Conservation (phyloP, 805 yeast species). For the Lipomyces chichibuensis region DNA sequence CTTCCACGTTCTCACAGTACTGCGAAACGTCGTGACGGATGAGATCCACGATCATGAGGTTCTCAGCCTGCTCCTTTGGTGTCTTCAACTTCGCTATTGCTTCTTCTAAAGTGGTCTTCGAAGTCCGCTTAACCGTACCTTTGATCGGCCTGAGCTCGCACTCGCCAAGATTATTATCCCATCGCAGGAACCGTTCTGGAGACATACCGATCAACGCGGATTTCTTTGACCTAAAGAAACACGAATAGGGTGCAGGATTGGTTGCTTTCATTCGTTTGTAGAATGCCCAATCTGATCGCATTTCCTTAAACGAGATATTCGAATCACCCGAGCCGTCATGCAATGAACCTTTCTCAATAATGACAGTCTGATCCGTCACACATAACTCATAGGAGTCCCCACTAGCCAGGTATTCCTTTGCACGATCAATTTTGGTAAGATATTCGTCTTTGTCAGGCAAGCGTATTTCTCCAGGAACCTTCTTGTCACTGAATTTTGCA, state of each 20-base stretch:
- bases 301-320: conserved; percentile 1
- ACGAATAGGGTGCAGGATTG: conserved; percentile 93
- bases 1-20: conserved; percentile 65
- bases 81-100: conserved; percentile 24
- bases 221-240: conserved; percentile 71
- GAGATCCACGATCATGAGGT: conserved; percentile 93
- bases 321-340: conserved; percentile 48
- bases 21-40: conserved; percentile 88
- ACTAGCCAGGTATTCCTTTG: conserved; percentile 66
- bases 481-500: not conserved
- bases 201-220: conserved; percentile 77
- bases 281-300: conserved; percentile 60
- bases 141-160: conserved; percentile 93
- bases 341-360: conserved; percentile 51
- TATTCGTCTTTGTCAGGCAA: conserved; percentile 47
- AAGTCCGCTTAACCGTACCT: conserved; percentile 82
- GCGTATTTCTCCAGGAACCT: not conserved
- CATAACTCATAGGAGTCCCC: conserved; percentile 97
- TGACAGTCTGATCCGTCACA: conserved; percentile 62
- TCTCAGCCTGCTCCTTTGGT: conserved; percentile 89
- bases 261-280: conserved; percentile 69
- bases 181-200: conserved; percentile 88
- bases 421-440: conserved; percentile 55
- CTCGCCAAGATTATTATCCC: conserved; percentile 54
- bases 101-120: conserved; percentile 36